Evolutionary conservation across 176 grass and related monocot species (phyloP).

Genomic region (Thalia dealbata): DNA sequence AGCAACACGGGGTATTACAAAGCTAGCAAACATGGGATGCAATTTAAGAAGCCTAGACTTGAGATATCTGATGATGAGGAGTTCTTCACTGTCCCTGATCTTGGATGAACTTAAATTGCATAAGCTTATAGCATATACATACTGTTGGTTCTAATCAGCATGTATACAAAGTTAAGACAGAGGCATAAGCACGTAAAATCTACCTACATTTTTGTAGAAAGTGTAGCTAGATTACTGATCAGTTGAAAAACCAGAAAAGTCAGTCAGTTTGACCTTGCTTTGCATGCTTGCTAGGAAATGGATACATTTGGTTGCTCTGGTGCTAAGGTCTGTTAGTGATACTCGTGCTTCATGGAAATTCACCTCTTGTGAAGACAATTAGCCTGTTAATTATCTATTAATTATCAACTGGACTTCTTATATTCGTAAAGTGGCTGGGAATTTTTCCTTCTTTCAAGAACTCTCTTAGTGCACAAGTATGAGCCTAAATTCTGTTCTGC

Average conservation of each 20-base stretch:
- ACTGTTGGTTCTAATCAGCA: background rate
- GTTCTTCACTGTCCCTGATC: slow-evolving; percentile 81
- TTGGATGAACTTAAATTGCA: slow-evolving; percentile 34
- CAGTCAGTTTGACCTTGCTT: background rate
- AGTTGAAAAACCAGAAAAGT: background rate
- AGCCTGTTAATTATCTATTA: background rate
- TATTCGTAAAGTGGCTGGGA: background rate
- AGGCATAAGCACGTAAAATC: background rate
- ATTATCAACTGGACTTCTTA: too few relatives aligned
- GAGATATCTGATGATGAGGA: slow-evolving; percentile 66
- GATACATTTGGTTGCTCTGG: background rate
- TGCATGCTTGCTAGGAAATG: background rate
- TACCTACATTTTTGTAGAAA: slow-evolving; percentile 1
- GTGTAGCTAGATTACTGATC: background rate
- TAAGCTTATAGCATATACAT: background rate
- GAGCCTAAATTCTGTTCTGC: background rate
- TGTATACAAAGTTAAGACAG: background rate
- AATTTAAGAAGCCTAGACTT: slow-evolving; percentile 66
- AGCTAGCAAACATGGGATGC: slow-evolving; percentile 30
- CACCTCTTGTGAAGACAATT: too few relatives aligned
- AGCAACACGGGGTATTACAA: slow-evolving; percentile 36
- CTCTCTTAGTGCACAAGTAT: background rate
- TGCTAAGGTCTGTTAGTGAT: background rate
- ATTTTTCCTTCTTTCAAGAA: background rate
- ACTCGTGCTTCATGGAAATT: background rate